These are phyloP conservation scores for Termitomyces sp. DNA, from an alignment of 768 basidiomycete genomes.

Conservation along the genomic window DNA sequence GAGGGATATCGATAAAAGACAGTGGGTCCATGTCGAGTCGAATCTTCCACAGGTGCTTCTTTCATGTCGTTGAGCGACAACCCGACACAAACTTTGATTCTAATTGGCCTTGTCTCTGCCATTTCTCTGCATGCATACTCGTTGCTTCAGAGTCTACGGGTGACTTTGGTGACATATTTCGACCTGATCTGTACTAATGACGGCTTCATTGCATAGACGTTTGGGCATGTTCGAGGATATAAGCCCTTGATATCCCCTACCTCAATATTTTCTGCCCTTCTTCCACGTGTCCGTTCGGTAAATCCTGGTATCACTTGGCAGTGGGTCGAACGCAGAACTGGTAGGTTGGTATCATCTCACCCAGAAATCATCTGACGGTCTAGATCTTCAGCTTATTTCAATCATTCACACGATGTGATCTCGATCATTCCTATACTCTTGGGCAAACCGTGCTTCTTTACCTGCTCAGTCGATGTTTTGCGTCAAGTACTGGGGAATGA, in stretches of 20 bases:
- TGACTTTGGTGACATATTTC: neutral
- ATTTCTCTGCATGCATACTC: constrained; percentile 5
- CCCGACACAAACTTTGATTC: neutral
- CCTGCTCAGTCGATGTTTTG: constrained; percentile 20
- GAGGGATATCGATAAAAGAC: no score
- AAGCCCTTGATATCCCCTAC: constrained; percentile 9
- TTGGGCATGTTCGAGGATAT: constrained; percentile 9
- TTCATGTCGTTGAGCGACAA: neutral
- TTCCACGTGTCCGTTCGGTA: constrained; percentile 6
- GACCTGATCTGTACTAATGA: neutral
- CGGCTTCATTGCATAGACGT: neutral
- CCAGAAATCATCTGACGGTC: neutral
- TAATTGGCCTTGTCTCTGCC: neutral
- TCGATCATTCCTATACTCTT: constrained; percentile 18
- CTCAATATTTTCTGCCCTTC: constrained; percentile 4
- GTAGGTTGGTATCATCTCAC: neutral
- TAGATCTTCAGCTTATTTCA: constrained; percentile 21
- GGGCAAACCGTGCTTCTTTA: constrained; percentile 16
- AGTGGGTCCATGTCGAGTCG: no score
- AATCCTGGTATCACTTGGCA: constrained; percentile 14
- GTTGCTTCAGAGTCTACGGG: neutral
- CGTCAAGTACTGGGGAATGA: constrained; percentile 19
- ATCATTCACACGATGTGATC: constrained; percentile 20
- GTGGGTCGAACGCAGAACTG: constrained; percentile 9
- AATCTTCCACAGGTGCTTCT: neutral